A percentile compares a stretch with the other conserved stretches of the same genome.
These are phyloP conservation scores for Phlebiopsis flavidoalba DNA, from an alignment of 768 basidiomycete species.

Conservation along the genomic window DNA sequence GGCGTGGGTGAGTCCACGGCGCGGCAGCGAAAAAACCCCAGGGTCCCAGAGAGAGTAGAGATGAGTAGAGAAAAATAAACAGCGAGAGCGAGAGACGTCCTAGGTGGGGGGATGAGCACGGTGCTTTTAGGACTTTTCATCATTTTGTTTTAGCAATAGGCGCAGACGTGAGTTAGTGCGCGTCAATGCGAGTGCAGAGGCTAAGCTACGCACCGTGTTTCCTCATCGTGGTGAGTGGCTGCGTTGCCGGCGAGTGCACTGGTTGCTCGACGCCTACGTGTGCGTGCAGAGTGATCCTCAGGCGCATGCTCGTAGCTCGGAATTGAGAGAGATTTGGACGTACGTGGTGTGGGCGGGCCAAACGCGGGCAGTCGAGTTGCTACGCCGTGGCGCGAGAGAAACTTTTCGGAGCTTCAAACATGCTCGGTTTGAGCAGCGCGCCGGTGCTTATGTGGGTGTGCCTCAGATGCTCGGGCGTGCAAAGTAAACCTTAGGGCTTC, in stretches of 20 bases:
- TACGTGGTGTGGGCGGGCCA: slow-evolving; percentile 11
- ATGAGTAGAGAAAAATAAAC: neutral
- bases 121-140: slow-evolving; percentile 18
- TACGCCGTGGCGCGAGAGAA: slow-evolving; percentile 47
- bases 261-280: slow-evolving; percentile 16
- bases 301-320: neutral
- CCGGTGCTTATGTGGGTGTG: no score
- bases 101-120: slow-evolving; percentile 12
- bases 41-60: slow-evolving; percentile 8
- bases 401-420: slow-evolving; percentile 55
- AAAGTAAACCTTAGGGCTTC: slow-evolving; percentile 69
- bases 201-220: slow-evolving; percentile 24
- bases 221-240: slow-evolving; percentile 31
- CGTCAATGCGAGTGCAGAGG: neutral
- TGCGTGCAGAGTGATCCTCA: slow-evolving; percentile 10
- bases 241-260: slow-evolving; percentile 20
- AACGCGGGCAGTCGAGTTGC: slow-evolving; percentile 16
- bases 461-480: no score
- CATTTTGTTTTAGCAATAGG: slow-evolving; percentile 24
- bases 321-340: neutral
- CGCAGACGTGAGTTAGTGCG: neutral
- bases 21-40: slow-evolving; percentile 9
- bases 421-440: neutral
- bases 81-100: slow-evolving; percentile 14
- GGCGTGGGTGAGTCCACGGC: slow-evolving; percentile 1